A percentile compares a stretch with the other conserved stretches of the same genome.
Conservation (phyloP, 108 stramenopile species). For the Skeletonema tropicum region DNA sequence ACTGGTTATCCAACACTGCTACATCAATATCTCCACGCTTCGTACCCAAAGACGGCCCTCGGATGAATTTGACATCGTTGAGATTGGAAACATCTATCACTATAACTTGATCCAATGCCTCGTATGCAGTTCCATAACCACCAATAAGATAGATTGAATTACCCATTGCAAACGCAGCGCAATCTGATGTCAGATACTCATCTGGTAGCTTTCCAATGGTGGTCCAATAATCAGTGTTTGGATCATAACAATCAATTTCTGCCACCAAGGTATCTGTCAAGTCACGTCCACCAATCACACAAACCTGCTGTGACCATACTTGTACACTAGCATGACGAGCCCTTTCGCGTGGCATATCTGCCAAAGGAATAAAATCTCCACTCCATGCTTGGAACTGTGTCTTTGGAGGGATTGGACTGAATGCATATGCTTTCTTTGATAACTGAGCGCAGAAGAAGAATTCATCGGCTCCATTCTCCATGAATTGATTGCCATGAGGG, state of each 20-base stretch:
- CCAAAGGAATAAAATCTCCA: constrained; percentile 22
- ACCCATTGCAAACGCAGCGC: constrained; percentile 36
- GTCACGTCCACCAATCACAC: constrained; percentile 54
- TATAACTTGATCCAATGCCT: constrained; percentile 16
- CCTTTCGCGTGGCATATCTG: constrained; percentile 39
- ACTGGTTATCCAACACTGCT: constrained; percentile 15
- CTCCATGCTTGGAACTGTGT: constrained; percentile 3
- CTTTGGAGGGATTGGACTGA: background rate
- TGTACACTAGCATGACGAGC: constrained; percentile 53
- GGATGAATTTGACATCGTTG: constrained; percentile 13
- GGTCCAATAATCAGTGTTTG: constrained; percentile 43
- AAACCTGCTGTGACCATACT: constrained; percentile 33
- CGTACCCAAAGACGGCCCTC: constrained; percentile 17
- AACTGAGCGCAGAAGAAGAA: background rate
- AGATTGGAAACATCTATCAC: constrained; percentile 17
- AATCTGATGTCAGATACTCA: constrained; percentile 42
- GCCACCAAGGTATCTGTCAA: constrained; percentile 39
- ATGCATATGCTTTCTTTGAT: background rate
- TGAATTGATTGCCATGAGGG: background rate
- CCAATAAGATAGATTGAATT: constrained; percentile 51
- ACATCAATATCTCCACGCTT: constrained; percentile 55
- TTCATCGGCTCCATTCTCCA: background rate
- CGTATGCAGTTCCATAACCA: constrained; percentile 54
- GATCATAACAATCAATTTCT: constrained; percentile 59
- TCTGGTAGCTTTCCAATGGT: constrained; percentile 34